Percentiles rank a stretch among this genome's conserved stretches.
phyloP scores from a whole-genome alignment of 2,329 filamentous ascomycete species.

The Stylonectria norvegica region DNA sequence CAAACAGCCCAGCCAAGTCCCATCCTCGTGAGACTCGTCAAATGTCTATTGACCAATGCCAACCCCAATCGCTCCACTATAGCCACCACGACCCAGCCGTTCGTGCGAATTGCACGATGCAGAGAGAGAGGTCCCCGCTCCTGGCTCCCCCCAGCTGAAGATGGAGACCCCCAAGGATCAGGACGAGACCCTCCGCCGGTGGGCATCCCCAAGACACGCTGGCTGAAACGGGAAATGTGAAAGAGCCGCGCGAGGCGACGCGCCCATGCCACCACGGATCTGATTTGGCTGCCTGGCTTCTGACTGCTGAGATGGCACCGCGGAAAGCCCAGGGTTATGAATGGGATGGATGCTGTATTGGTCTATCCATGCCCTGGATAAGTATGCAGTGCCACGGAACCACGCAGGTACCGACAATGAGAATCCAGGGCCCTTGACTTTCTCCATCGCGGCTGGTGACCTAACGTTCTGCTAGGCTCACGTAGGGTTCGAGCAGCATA shows the following conservation, averaged over 20 bases:
- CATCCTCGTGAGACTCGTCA: too few species aligned
- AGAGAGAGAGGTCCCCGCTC: constrained; percentile 2
- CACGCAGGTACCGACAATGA: constrained; percentile 25
- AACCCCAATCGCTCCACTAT: constrained; percentile 6
- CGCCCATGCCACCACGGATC: constrained; percentile 2
- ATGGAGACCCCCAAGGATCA: constrained; percentile 7
- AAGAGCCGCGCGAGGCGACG: constrained; percentile 26
- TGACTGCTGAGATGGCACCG: too few species aligned
- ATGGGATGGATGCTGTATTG: too few species aligned
- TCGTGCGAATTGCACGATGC: constrained; percentile 16
- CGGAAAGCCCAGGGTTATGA: too few species aligned
- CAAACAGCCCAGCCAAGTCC: too few species aligned
- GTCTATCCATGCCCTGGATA: too few species aligned
- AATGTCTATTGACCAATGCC: constrained; percentile 2
- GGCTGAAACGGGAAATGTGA: not conserved
- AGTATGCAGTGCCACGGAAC: constrained; percentile 20
- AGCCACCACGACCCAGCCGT: constrained; percentile 8
- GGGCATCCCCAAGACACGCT: not conserved
- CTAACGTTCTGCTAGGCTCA: constrained; percentile 13
- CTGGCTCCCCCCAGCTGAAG: not conserved
- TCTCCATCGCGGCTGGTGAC: constrained; percentile 8
- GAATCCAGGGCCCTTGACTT: constrained; percentile 4
- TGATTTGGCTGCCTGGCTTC: too few species aligned
- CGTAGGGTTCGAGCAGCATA: constrained; percentile 22
- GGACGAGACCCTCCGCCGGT: not conserved